phyloP scores from a whole-genome alignment of 345 rosid species.

The Schrenkiella parvula region DNA sequence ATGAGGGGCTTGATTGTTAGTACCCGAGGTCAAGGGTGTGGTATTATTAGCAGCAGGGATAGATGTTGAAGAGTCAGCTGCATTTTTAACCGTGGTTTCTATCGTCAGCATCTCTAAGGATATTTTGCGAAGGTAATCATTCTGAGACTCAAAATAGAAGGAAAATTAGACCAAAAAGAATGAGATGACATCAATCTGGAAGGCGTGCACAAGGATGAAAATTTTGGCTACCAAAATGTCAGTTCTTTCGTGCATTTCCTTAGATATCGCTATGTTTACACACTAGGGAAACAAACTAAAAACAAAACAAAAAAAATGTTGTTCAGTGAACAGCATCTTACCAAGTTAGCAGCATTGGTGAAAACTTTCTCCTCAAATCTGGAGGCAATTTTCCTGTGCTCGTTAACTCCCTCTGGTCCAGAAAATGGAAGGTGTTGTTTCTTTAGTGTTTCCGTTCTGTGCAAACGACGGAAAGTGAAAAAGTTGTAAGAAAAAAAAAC shows the following conservation, averaged over 20 bases:
- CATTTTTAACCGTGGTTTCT: constrained; percentile 29
- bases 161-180: background rate
- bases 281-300: background rate
- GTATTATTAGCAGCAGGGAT: constrained; percentile 29
- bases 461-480: background rate
- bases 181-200: background rate
- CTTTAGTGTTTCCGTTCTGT: constrained; percentile 54
- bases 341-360: constrained; percentile 52
- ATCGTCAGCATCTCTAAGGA: constrained; percentile 71
- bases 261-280: background rate
- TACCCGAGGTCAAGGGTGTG: constrained; percentile 20
- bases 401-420: constrained; percentile 54
- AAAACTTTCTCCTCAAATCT: constrained; percentile 73
- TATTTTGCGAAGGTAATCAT: constrained; percentile 64
- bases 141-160: constrained; percentile 35
- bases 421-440: constrained; percentile 54
- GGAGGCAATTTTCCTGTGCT: constrained; percentile 52
- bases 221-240: background rate
- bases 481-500: background rate
- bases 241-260: background rate
- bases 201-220: background rate
- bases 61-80: constrained; percentile 22
- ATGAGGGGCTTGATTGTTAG: background rate
- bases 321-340: constrained; percentile 5
- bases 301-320: background rate